Percentiles rank a stretch among this genome's conserved stretches.
Evolutionary conservation across 169 alveolate genomes (phyloP).

Genomic region (Fabrea salina): DNA sequence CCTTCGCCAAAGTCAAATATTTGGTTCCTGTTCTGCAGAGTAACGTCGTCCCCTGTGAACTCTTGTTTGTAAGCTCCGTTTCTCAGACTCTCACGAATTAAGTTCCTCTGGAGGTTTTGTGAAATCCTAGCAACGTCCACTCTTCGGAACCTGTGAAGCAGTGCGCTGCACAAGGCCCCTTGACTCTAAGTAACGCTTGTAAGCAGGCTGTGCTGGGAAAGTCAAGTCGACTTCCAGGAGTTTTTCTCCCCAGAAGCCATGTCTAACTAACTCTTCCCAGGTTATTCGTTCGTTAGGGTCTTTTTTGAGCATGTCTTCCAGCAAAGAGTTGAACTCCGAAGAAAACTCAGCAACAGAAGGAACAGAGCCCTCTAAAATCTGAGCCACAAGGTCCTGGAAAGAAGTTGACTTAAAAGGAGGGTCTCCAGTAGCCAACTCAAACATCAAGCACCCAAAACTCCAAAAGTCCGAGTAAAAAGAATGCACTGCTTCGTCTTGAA

Average conservation of each 20-base stretch:
- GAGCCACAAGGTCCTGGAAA: slow-evolving; percentile 62
- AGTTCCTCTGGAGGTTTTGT: slow-evolving; percentile 57
- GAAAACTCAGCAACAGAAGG: slow-evolving; percentile 58
- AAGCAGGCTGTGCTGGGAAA: slow-evolving; percentile 68
- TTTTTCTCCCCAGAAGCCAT: slow-evolving; percentile 72
- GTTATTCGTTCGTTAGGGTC: slow-evolving; percentile 76
- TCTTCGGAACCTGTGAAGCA: not conserved
- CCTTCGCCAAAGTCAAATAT: slow-evolving; percentile 32
- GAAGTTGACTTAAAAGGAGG: slow-evolving; percentile 82
- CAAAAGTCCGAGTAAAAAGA: slow-evolving; percentile 81
- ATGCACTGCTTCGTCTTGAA: slow-evolving; percentile 80
- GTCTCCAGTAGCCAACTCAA: slow-evolving; percentile 81
- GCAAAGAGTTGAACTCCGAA: slow-evolving; percentile 61
- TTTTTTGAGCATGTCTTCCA: slow-evolving; percentile 65
- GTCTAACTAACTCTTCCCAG: slow-evolving; percentile 77
- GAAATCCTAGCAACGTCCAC: slow-evolving; percentile 68
- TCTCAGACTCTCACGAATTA: slow-evolving; percentile 31
- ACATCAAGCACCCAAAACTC: slow-evolving; percentile 81
- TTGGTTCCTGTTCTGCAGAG: slow-evolving; percentile 39
- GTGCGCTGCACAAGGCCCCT: slow-evolving; percentile 20
- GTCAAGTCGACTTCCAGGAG: slow-evolving; percentile 13
- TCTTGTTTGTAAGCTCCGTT: slow-evolving; percentile 31
- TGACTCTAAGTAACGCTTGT: slow-evolving; percentile 42
- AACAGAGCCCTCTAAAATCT: slow-evolving; percentile 55
- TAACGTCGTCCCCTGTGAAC: slow-evolving; percentile 36